Evolutionary conservation across 768 basidiomycete species (phyloP).

Genomic region (Amanita molliuscula): DNA sequence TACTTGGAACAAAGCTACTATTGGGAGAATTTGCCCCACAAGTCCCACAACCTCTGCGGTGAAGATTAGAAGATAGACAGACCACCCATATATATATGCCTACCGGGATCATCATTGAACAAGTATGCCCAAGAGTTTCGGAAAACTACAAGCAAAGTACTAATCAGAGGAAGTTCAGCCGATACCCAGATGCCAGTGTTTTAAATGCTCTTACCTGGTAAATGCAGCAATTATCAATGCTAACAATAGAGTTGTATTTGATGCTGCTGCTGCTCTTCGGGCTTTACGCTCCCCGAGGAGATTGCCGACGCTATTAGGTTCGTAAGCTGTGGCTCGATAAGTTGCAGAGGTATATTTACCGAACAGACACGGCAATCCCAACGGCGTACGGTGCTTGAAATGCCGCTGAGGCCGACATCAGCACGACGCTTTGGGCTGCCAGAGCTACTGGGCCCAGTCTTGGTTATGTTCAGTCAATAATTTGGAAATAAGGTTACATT

Average conservation of each 20-base stretch:
- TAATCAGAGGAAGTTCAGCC: constrained; percentile 14
- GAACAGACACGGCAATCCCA: constrained; percentile 75
- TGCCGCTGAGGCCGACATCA: constrained; percentile 63
- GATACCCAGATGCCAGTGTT: constrained; percentile 3
- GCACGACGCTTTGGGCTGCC: constrained; percentile 82
- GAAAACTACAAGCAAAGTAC: constrained; percentile 47
- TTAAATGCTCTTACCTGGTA: constrained; percentile 37
- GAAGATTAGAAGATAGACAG: background rate
- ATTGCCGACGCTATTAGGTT: constrained; percentile 62
- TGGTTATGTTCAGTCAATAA: background rate
- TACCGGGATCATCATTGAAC: constrained; percentile 61
- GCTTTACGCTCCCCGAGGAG: constrained; percentile 75
- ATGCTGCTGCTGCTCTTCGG: constrained; percentile 59
- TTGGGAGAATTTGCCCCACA: constrained; percentile 62
- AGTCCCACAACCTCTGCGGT: constrained; percentile 40
- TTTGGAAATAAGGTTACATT: constrained; percentile 9
- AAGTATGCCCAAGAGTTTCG: constrained; percentile 60
- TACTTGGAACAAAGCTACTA: constrained; percentile 75
- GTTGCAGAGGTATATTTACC: constrained; percentile 32
- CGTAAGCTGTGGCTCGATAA: background rate
- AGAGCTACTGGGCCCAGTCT: constrained; percentile 74
- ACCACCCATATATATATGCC: constrained; percentile 8
- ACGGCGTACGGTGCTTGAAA: constrained; percentile 82
- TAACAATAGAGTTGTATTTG: constrained; percentile 55
- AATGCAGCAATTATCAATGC: constrained; percentile 54